phyloP scores from a whole-genome alignment of 352 stramenopile genomes.

The Pythium angustatum region DNA sequence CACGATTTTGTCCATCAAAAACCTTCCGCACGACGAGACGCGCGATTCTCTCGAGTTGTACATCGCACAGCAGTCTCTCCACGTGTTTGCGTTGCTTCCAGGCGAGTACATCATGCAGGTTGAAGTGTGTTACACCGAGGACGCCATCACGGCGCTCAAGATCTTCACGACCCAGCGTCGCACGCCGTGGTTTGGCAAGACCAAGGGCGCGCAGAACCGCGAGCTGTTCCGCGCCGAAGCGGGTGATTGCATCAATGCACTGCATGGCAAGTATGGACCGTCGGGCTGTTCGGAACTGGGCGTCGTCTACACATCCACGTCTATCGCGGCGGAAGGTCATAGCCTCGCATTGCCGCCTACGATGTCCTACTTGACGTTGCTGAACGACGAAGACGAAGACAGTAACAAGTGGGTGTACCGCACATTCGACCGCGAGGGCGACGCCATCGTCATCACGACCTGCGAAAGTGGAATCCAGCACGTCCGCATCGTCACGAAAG shows the following conservation, averaged over 20 bases:
- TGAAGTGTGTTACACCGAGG: neutral
- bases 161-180: conserved; percentile 15
- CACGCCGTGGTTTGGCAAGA: conserved; percentile 5
- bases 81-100: conserved; percentile 2
- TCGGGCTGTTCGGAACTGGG: neutral
- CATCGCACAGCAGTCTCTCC: too few relatives aligned
- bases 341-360: too few relatives aligned
- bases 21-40: conserved; percentile 4
- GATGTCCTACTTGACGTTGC: too few relatives aligned
- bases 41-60: neutral
- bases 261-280: neutral
- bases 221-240: neutral
- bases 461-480: neutral
- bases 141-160: neutral
- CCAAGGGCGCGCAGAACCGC: neutral
- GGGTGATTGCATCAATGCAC: conserved; percentile 8
- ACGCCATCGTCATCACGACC: neutral
- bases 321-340: neutral
- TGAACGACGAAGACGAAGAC: conserved; percentile 1
- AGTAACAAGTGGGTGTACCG: neutral
- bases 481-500: neutral
- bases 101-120: conserved; percentile 7
- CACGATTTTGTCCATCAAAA: neutral
- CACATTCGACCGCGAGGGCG: neutral
- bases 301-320: neutral